Evolutionary conservation across 352 stramenopile genomes (phyloP).

Genomic region (Phytophthora macrochlamydospora): DNA sequence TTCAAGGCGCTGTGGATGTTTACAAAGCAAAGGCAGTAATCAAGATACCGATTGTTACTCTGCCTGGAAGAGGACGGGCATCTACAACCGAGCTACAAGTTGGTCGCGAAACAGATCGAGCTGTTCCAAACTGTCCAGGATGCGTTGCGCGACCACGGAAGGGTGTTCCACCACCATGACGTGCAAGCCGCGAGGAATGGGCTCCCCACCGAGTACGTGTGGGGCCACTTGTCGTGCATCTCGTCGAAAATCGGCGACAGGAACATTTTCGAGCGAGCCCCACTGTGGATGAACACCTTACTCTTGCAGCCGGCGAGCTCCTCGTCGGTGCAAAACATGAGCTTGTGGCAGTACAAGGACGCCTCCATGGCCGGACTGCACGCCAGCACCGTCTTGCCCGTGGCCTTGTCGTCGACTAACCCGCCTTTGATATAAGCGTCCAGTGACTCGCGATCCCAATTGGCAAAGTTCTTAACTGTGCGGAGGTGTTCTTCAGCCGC

Average conservation of each 20-base stretch:
- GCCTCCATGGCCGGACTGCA: conserved; percentile 43
- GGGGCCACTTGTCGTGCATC: conserved; percentile 27
- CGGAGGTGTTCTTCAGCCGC: conserved; percentile 32
- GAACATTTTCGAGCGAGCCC: conserved; percentile 27
- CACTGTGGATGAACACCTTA: conserved; percentile 22
- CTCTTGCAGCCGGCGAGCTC: conserved; percentile 22
- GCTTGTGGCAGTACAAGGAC: conserved; percentile 29
- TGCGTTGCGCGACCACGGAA: conserved; percentile 25
- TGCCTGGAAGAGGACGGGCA: background rate
- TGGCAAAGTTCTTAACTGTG: conserved; percentile 23
- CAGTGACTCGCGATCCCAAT: conserved; percentile 34
- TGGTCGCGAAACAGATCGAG: conserved; percentile 16
- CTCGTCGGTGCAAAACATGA: conserved; percentile 27
- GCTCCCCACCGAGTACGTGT: conserved; percentile 33
- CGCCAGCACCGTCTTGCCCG: conserved; percentile 19
- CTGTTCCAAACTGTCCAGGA: conserved; percentile 30
- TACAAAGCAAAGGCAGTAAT: background rate
- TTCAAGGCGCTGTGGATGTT: background rate
- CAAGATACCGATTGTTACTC: background rate
- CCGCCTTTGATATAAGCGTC: conserved; percentile 27
- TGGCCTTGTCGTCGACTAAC: conserved; percentile 14
- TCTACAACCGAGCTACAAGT: background rate
- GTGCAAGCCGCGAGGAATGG: conserved; percentile 36
- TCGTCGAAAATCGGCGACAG: conserved; percentile 13
- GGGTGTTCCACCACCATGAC: conserved; percentile 47